These are phyloP conservation scores for Eucalyptus marginata DNA, from an alignment of 345 rosid species.

Conservation along the genomic window DNA sequence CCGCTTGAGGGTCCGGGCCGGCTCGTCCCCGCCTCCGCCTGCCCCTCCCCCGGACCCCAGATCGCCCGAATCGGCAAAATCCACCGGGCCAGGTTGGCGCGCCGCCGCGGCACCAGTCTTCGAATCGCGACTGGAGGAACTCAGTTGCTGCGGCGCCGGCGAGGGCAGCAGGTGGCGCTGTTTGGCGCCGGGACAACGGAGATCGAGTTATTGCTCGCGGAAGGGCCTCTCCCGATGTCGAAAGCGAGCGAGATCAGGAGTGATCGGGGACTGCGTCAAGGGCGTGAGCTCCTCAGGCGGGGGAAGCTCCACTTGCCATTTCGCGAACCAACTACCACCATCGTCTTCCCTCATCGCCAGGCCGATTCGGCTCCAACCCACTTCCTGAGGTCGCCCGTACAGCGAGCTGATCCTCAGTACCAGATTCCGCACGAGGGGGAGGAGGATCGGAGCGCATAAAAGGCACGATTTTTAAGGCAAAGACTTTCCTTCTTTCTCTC, in stretches of 20 bases:
- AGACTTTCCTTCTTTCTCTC: neutral
- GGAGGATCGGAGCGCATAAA: neutral
- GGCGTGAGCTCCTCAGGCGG: conserved; percentile 90
- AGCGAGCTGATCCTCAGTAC: neutral
- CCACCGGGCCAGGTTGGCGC: conserved; percentile 45
- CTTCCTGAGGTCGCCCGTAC: neutral
- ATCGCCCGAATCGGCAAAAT: conserved; percentile 58
- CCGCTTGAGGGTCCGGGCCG: conserved; percentile 72
- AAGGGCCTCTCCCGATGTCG: conserved; percentile 44
- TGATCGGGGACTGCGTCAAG: conserved; percentile 72
- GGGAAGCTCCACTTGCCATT: conserved; percentile 86
- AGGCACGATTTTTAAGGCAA: neutral
- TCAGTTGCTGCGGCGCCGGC: conserved; percentile 8
- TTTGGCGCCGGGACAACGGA: conserved; percentile 10
- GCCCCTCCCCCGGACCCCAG: conserved; percentile 29
- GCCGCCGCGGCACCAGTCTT: conserved; percentile 4
- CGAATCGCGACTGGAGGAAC: conserved; percentile 5
- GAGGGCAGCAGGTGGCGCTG: neutral
- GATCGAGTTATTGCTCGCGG: neutral
- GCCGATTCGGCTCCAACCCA: conserved; percentile 2
- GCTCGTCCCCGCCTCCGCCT: conserved; percentile 53
- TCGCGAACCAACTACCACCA: conserved; percentile 61
- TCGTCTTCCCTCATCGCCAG: conserved; percentile 75
- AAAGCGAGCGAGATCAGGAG: conserved; percentile 96
- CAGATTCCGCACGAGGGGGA: neutral